Evolutionary conservation across 169 alveolate species (phyloP).

Genomic region (Babesia bigemina): DNA sequence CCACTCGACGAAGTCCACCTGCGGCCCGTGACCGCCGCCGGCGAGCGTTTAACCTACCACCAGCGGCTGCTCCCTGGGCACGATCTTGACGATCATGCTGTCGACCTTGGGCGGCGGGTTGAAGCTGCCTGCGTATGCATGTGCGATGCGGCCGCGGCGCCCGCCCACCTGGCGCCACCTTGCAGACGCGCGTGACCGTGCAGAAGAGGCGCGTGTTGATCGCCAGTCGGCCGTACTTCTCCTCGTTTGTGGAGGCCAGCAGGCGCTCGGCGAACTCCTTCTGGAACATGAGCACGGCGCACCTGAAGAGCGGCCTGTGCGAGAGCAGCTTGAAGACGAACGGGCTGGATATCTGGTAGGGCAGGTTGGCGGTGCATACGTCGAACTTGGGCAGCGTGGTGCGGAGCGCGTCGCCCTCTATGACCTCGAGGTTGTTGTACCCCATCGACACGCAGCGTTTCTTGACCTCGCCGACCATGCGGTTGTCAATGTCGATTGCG

Average conservation of each 20-base stretch:
- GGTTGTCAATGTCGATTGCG: slow-evolving; percentile 97
- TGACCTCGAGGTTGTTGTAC: slow-evolving; percentile 83
- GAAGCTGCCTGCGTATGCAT: slow-evolving; percentile 88
- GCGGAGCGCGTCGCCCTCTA: slow-evolving; percentile 94
- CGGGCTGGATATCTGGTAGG: slow-evolving; percentile 99
- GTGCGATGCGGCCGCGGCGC: neutral
- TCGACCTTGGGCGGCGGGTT: slow-evolving; percentile 99
- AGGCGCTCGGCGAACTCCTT: slow-evolving; percentile 98
- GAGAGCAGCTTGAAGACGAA: slow-evolving; percentile 95
- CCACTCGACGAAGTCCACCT: slow-evolving; percentile 96
- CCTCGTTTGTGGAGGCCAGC: slow-evolving; percentile 93
- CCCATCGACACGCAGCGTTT: slow-evolving; percentile 90
- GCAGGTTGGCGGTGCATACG: slow-evolving; percentile 98
- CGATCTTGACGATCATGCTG: slow-evolving; percentile 96
- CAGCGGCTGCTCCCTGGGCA: slow-evolving; percentile 92
- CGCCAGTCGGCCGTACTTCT: slow-evolving; percentile 95
- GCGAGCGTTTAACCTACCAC: slow-evolving; percentile 62
- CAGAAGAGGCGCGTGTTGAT: slow-evolving; percentile 93
- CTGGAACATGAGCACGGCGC: slow-evolving; percentile 99
- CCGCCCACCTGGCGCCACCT: slow-evolving; percentile 85
- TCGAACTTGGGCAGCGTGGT: slow-evolving; percentile 94
- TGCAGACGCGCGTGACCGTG: slow-evolving; percentile 88
- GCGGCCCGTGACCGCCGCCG: slow-evolving; percentile 1
- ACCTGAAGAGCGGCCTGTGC: slow-evolving; percentile 94
- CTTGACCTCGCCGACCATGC: slow-evolving; percentile 98